A percentile compares a stretch with the other conserved stretches of the same genome.
phyloP scores from a whole-genome alignment of 1,139 yeast species.

The Pichia terricola region DNA sequence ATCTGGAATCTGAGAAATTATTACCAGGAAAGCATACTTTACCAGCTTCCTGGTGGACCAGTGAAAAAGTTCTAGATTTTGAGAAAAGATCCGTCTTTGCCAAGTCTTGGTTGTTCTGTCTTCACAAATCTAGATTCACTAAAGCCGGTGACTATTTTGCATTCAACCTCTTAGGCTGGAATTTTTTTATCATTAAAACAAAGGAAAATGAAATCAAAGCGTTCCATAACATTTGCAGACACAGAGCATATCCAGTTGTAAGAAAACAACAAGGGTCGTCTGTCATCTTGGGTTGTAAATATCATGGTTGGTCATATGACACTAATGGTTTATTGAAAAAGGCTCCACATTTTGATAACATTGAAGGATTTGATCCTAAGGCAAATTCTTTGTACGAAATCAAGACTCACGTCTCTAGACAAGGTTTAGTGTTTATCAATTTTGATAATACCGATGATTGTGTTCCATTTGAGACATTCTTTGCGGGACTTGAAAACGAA shows the following conservation, averaged over 20 bases:
- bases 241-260: slow-evolving; percentile 53
- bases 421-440: slow-evolving; percentile 49
- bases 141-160: slow-evolving; percentile 50
- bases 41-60: slow-evolving; percentile 61
- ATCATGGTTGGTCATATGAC: slow-evolving; percentile 60
- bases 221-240: slow-evolving; percentile 57
- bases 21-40: slow-evolving; percentile 44
- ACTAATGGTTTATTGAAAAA: slow-evolving; percentile 47
- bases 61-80: slow-evolving; percentile 45
- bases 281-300: slow-evolving; percentile 46
- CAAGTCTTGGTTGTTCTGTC: slow-evolving; percentile 47
- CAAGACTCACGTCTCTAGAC: slow-evolving; percentile 43
- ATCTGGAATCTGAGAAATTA: slow-evolving; percentile 16
- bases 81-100: slow-evolving; percentile 49
- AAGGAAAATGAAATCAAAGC: slow-evolving; percentile 44
- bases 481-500: slow-evolving; percentile 39
- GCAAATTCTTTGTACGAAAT: slow-evolving; percentile 48
- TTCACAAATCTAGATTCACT: slow-evolving; percentile 39
- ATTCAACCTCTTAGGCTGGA: slow-evolving; percentile 42
- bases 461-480: slow-evolving; percentile 42
- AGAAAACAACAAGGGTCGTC: slow-evolving; percentile 51
- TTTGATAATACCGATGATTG: slow-evolving; percentile 32
- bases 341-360: slow-evolving; percentile 53
- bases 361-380: slow-evolving; percentile 46
- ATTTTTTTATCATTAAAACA: slow-evolving; percentile 46